These are phyloP conservation scores for Lodderomyces oxycetoniae DNA, from an alignment of 1,139 yeast species.

Conservation along the genomic window DNA sequence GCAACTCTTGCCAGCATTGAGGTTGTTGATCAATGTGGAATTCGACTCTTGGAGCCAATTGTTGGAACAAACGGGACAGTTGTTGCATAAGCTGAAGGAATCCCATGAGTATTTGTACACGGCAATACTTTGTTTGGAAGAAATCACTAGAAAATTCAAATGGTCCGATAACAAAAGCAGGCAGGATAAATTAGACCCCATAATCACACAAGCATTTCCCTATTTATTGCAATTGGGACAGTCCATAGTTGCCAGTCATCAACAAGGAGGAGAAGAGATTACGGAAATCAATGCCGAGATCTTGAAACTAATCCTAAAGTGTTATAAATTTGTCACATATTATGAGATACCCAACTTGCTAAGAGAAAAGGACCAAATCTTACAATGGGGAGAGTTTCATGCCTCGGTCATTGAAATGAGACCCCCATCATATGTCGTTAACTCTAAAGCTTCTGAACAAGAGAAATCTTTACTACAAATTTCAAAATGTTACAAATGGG, in stretches of 20 bases:
- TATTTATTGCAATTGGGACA: slow-evolving; percentile 64
- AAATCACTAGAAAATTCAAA: slow-evolving; percentile 68
- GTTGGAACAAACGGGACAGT: slow-evolving; percentile 51
- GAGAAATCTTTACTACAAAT: slow-evolving; percentile 37
- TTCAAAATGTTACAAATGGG: slow-evolving; percentile 84
- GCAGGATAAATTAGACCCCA: slow-evolving; percentile 48
- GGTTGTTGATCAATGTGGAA: slow-evolving; percentile 61
- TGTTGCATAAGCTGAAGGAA: slow-evolving; percentile 38
- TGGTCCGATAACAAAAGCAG: slow-evolving; percentile 69
- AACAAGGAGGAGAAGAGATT: slow-evolving; percentile 26
- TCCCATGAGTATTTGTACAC: slow-evolving; percentile 58
- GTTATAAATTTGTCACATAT: slow-evolving; percentile 77
- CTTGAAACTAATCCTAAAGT: slow-evolving; percentile 69
- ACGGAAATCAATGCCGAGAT: slow-evolving; percentile 63
- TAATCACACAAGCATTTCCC: slow-evolving; percentile 65
- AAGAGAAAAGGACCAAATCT: slow-evolving; percentile 54
- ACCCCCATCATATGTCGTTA: slow-evolving; percentile 47
- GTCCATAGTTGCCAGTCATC: slow-evolving; percentile 38
- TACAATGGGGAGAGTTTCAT: slow-evolving; percentile 76
- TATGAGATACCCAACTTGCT: slow-evolving; percentile 70
- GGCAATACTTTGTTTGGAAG: slow-evolving; percentile 73
- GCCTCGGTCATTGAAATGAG: slow-evolving; percentile 60
- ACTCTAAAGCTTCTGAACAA: slow-evolving; percentile 24
- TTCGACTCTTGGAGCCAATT: slow-evolving; percentile 67
- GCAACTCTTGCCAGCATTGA: slow-evolving; percentile 68